Evolutionary conservation across 257 asterid species (phyloP), one percentile per base, ranked within the genome.

Genomic region (Paraleonurus japonicus): DNA sequence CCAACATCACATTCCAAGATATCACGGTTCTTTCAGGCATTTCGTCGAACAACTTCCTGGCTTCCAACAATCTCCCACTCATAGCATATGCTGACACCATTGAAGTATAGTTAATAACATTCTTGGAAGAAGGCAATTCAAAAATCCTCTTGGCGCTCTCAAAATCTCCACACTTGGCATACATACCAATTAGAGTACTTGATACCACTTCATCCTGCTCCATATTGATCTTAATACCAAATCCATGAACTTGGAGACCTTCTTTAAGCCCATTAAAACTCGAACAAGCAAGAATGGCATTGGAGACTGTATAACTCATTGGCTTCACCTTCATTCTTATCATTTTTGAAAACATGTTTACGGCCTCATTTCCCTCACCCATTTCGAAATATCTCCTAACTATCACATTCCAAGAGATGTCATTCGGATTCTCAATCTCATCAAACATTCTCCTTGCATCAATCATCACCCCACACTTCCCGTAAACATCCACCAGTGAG

Each of bases 391-490:
- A 90, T 89, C 97, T 88, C 62, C 96, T 83, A 64, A 92, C 74
- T 45, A 92, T 92, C 75, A 92, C 96, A 82, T 92, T 90, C 98
- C 97, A 92, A 13, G 97, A 79, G 27, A 92, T 79, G 7, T 63
- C 79, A 68, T 92, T 87, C 28, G 93, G 93, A 16, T 76, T 73
- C 85, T 75, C 76, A 71, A 92, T 85, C 70, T 80, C 93, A 72
- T 90, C 92, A 77, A 92, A 92, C 89, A 87, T 86, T 75, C 80
- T 90, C 80, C 92, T 81, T 2, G 98, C 81, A 47, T 90, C 98
- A 15, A 35, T 63, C 82, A 92, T 85, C 71, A 47, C 67, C 41
- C 83, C 73, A 64, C 98, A 92, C 71, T 92, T 92, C 19, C 97
- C 96, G 45, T 90, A 90, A 24, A 85, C 93, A 77, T 90, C 89